Evolutionary conservation across 306 rosid genomes (phyloP), one percentile per base, ranked within the genome.

Genomic region (Pueraria montana): DNA sequence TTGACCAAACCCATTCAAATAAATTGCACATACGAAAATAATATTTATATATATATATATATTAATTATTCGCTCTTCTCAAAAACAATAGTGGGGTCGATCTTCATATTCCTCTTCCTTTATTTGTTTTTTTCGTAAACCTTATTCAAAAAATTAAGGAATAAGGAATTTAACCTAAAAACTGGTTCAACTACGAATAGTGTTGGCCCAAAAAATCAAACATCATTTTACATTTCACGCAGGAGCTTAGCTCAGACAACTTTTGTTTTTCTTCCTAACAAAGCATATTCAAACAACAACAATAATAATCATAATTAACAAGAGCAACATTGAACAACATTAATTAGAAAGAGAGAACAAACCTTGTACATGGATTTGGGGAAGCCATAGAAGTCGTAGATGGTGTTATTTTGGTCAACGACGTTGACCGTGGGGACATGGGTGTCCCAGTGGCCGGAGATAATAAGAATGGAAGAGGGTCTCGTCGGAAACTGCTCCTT

Each of bases 391-490:
- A 92, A 94, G 65, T 94, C 98, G 42, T 94, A 32, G 72, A 92
- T 92, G 92, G 89, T 92, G 1, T 86, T 76, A 36, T 88, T 79
- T 6, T 4, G 59, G 56, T 84, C 86, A 24, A 89, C 84, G 27
- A 72, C 63, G 77, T 85, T 90, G 84, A 88, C 90, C 13, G 90
- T 71, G 68, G 94, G 91, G 13, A 52, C 77, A 8, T 76, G 5
- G 45, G 97, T 92, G 69, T 92, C 89, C 89, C 92, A 92, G 74
- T 92, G 94, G 17, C 84, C 92, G 21, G 94, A 92, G 49, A 92
- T 17, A 34, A 91, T 3, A 17, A 90, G 91, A 55, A 90, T 92
- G 48, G 92, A 40, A 8, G 82, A 83, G 26, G 94, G 94, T 56
- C 64, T 62, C 1, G 8, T 16, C 13, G 85, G 82, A 45, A 63